phyloP scores from a whole-genome alignment of 768 basidiomycete genomes.

The Rhodotorula graminis region DNA sequence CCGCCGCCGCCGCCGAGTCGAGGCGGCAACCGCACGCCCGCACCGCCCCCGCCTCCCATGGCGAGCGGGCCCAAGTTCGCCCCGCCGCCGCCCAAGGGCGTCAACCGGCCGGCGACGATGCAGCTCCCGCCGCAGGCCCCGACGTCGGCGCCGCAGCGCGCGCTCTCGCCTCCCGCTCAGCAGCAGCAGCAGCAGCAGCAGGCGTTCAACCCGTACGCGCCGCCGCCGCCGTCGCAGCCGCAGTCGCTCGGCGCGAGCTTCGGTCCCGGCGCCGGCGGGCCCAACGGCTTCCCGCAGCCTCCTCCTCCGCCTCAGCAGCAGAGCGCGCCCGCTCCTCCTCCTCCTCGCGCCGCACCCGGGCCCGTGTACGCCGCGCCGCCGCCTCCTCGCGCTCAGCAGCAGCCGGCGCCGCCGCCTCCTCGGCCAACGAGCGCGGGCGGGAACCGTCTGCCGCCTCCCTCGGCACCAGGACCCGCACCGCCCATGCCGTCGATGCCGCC shows the following conservation, averaged over 20 bases:
- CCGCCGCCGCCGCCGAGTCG: conserved; percentile 50
- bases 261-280: no score
- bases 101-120: background rate
- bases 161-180: background rate
- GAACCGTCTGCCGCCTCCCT: background rate
- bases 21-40: conserved; percentile 46
- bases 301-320: conserved; percentile 42
- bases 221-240: background rate
- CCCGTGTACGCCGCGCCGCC: conserved; percentile 43
- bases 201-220: background rate
- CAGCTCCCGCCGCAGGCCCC: background rate
- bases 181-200: background rate
- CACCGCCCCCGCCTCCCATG: conserved; percentile 48
- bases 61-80: conserved; percentile 49
- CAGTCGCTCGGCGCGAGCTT: background rate
- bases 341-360: background rate
- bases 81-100: background rate
- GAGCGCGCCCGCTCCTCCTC: background rate
- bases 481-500: conserved; percentile 19
- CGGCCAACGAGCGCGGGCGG: conserved; percentile 22
- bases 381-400: conserved; percentile 48
- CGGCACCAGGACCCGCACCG: background rate
- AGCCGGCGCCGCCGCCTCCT: conserved; percentile 7
- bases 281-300: conserved; percentile 6
- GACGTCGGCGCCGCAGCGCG: no score